phyloP scores from a whole-genome alignment of 192 early-diverging fungal species.

The Entophlyctis luteolus region DNA sequence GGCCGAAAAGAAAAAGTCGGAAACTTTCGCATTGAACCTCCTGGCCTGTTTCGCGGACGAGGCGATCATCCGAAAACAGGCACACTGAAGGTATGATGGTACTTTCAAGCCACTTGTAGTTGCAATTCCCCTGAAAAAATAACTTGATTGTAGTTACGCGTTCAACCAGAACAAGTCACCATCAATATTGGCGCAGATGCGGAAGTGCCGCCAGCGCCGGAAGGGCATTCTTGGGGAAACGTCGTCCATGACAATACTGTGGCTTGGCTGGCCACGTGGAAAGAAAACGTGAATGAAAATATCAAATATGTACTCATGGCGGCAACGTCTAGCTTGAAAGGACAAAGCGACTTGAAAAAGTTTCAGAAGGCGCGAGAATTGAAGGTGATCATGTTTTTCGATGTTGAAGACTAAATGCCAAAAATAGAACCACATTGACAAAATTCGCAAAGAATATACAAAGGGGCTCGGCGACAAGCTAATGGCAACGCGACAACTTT shows the following conservation, averaged over 20 bases:
- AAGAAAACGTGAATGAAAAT: slow-evolving; percentile 91
- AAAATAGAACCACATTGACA: slow-evolving; percentile 59
- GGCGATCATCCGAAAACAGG: slow-evolving; percentile 96
- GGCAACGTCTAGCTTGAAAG: slow-evolving; percentile 88
- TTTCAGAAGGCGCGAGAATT: slow-evolving; percentile 91
- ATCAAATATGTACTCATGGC: slow-evolving; percentile 95
- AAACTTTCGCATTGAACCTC: slow-evolving; percentile 96
- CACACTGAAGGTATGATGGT: slow-evolving; percentile 63
- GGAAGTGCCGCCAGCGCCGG: slow-evolving; percentile 73
- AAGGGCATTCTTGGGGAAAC: slow-evolving; percentile 83
- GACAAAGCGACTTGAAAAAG: slow-evolving; percentile 91
- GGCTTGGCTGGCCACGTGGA: slow-evolving; percentile 97
- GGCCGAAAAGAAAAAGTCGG: slow-evolving; percentile 95
- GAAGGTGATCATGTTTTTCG: slow-evolving; percentile 46
- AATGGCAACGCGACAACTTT: slow-evolving; percentile 81
- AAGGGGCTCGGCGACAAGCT: slow-evolving; percentile 73
- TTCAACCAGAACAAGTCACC: slow-evolving; percentile 87
- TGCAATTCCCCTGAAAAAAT: not conserved
- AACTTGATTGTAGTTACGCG: slow-evolving; percentile 58
- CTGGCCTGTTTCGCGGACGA: slow-evolving; percentile 92
- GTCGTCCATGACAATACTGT: slow-evolving; percentile 88
- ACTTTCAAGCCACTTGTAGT: not conserved
- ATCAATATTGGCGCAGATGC: slow-evolving; percentile 82
- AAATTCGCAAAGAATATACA: slow-evolving; percentile 77
- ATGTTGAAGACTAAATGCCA: not conserved